A percentile compares a stretch with the other conserved stretches of the same genome.
phyloP scores from a whole-genome alignment of 2,329 filamentous ascomycete genomes.

The Colletotrichum filicis region DNA sequence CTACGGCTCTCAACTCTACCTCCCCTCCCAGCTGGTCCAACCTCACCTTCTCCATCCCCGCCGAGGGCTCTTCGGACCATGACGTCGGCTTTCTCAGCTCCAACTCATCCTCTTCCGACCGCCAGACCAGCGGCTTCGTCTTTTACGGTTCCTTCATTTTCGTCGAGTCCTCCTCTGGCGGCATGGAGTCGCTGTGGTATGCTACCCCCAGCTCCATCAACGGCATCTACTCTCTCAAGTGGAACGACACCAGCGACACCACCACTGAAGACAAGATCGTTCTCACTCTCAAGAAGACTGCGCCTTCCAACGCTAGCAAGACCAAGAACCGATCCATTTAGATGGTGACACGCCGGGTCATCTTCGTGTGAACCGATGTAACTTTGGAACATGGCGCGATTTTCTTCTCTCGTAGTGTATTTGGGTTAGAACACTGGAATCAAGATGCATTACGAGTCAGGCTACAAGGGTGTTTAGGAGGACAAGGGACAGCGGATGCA shows the following conservation, averaged over 20 bases:
- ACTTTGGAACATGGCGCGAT: not conserved
- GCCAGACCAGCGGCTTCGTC: constrained; percentile 38
- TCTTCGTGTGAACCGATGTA: not conserved
- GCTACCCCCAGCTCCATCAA: constrained; percentile 34
- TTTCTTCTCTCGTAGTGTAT: not conserved
- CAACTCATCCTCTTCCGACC: constrained; percentile 5
- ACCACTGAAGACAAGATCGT: constrained; percentile 21
- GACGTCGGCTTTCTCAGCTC: constrained; percentile 37
- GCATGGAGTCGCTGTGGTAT: constrained; percentile 39
- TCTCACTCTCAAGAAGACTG: constrained; percentile 37
- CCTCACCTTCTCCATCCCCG: constrained; percentile 40
- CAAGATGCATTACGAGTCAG: not conserved
- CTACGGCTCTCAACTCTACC: constrained; percentile 16
- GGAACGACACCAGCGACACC: constrained; percentile 38
- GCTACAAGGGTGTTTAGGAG: not conserved
- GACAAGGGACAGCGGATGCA: not conserved
- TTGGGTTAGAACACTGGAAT: not conserved
- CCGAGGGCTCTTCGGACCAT: constrained; percentile 33
- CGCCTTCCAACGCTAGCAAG: constrained; percentile 25
- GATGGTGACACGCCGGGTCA: not conserved
- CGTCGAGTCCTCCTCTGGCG: constrained; percentile 4
- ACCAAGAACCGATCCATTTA: not conserved
- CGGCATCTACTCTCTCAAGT: constrained; percentile 39
- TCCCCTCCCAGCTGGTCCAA: constrained; percentile 38
- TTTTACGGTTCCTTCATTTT: constrained; percentile 41